Percentiles rank a stretch among this genome's conserved stretches.
phyloP scores from a whole-genome alignment of 495 filamentous ascomycete genomes.

The Barbatosphaeria neglecta region DNA sequence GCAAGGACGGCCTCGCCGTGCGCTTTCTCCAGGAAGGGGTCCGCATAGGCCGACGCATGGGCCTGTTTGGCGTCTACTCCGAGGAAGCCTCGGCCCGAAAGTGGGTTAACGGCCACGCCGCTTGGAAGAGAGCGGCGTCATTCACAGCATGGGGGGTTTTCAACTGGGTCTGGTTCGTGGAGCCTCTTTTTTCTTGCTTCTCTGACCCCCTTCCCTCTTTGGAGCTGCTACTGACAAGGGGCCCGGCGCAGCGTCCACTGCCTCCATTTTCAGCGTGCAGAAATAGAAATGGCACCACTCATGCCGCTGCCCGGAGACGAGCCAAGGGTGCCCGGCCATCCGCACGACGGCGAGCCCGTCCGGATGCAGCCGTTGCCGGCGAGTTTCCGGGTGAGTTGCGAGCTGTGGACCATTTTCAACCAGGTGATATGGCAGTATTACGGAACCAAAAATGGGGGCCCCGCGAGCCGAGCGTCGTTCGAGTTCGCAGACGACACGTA shows the following conservation, averaged over 20 bases:
- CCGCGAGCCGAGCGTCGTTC: constrained; percentile 1
- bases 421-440: constrained; percentile 13
- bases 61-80: constrained; percentile 4
- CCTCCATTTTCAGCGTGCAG: not conserved
- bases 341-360: not conserved
- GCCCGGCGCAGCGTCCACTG: not conserved
- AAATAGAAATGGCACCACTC: constrained; percentile 5
- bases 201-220: no score
- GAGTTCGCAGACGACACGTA: constrained; percentile 11
- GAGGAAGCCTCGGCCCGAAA: constrained; percentile 1
- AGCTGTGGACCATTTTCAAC: constrained; percentile 10
- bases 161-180: constrained; percentile 16
- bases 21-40: constrained; percentile 10
- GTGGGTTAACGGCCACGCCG: constrained; percentile 1
- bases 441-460: not conserved
- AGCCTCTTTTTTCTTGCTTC: no score
- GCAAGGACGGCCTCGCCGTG: constrained; percentile 8
- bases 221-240: not conserved
- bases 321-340: not conserved
- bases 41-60: constrained; percentile 7
- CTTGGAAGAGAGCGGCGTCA: constrained; percentile 1
- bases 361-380: not conserved
- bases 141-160: constrained; percentile 15
- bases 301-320: constrained; percentile 11
- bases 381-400: constrained; percentile 8